Percentiles rank a stretch among this genome's conserved stretches.
These are phyloP conservation scores for Candida xyloterini DNA, from an alignment of 805 yeast species.

Conservation along the genomic window DNA sequence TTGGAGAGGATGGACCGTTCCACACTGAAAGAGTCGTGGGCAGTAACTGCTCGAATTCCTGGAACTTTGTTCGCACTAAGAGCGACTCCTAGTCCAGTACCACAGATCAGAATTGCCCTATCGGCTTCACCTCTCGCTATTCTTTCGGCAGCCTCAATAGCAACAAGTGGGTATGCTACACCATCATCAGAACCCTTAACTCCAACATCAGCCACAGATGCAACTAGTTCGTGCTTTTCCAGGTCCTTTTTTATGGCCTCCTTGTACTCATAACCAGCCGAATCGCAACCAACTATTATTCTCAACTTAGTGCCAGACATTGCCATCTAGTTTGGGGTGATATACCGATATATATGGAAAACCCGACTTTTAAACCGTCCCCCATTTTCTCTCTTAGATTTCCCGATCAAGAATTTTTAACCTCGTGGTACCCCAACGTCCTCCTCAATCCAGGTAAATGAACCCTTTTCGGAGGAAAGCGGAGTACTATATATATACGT, in stretches of 20 bases:
- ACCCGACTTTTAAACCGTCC: slow-evolving; percentile 25
- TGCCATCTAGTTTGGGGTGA: not conserved
- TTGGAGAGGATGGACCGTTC: slow-evolving; percentile 44
- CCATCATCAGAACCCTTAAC: slow-evolving; percentile 33
- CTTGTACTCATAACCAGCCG: slow-evolving; percentile 45
- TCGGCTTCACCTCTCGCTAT: slow-evolving; percentile 41
- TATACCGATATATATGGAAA: not conserved
- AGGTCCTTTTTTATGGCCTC: slow-evolving; percentile 37
- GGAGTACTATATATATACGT: not conserved
- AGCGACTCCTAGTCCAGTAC: slow-evolving; percentile 50
- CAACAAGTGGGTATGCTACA: slow-evolving; percentile 42
- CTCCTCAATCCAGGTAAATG: not conserved
- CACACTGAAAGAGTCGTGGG: slow-evolving; percentile 46
- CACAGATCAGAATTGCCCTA: slow-evolving; percentile 45
- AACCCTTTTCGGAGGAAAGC: not conserved
- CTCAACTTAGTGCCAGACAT: slow-evolving; percentile 16
- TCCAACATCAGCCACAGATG: slow-evolving; percentile 39
- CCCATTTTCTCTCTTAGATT: slow-evolving; percentile 40
- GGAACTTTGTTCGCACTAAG: slow-evolving; percentile 45
- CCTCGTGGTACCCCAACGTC: not conserved
- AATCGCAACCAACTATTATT: slow-evolving; percentile 41
- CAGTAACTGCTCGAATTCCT: slow-evolving; percentile 47
- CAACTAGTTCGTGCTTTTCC: slow-evolving; percentile 29
- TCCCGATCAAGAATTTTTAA: slow-evolving; percentile 11
- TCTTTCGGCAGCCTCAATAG: slow-evolving; percentile 41